These are phyloP conservation scores for Hylodesmum podocarpum DNA, from an alignment of 306 rosid species.

Conservation along the genomic window DNA sequence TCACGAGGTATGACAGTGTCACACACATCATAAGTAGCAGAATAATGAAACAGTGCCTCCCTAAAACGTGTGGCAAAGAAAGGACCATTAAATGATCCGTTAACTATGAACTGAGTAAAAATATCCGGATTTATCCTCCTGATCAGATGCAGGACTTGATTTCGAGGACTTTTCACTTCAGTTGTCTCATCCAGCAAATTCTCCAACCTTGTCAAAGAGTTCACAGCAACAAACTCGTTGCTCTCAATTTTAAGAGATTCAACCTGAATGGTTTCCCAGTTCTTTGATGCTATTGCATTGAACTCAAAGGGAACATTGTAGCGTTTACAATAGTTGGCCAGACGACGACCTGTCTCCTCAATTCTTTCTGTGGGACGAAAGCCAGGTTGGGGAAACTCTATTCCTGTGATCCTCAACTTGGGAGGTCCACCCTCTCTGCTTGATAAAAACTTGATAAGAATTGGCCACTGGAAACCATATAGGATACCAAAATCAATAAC, in stretches of 20 bases:
- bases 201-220: conserved; percentile 45
- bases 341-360: conserved; percentile 71
- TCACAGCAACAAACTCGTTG: conserved; percentile 59
- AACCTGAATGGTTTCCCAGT: conserved; percentile 63
- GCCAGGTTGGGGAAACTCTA: conserved; percentile 70
- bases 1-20: conserved; percentile 53
- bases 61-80: conserved; percentile 71
- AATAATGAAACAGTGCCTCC: conserved; percentile 75
- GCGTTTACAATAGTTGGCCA: conserved; percentile 63
- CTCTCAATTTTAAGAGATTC: conserved; percentile 54
- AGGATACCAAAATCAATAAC: conserved; percentile 81
- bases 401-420: conserved; percentile 73
- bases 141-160: conserved; percentile 58
- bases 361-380: conserved; percentile 64
- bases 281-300: conserved; percentile 48
- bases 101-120: conserved; percentile 45
- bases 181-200: conserved; percentile 65
- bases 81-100: conserved; percentile 72
- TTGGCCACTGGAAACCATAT: conserved; percentile 88
- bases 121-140: conserved; percentile 71
- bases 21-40: conserved; percentile 54
- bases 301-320: conserved; percentile 68
- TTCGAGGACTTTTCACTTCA: conserved; percentile 58
- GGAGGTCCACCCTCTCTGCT: conserved; percentile 70
- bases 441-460: conserved; percentile 58